Base-by-base conservation (phyloP, 805 yeast genomes). In the Priceomyces medius region DNA sequence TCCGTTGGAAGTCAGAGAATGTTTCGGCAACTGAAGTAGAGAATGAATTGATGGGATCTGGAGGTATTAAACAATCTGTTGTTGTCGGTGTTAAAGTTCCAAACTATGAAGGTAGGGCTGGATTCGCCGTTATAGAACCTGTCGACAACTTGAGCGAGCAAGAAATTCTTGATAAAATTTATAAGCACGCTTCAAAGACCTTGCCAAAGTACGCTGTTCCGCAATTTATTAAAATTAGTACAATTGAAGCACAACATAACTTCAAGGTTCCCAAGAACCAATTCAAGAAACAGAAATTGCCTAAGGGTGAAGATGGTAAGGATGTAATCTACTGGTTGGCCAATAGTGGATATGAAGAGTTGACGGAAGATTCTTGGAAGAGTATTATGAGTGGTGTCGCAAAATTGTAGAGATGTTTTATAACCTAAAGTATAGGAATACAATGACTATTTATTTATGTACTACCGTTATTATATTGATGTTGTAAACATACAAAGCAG, bases 1-100 rank as follows among this genome's bases (percentile, higher is more conserved):
- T 86, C 69, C 75, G 98, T 53, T 90, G 98, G 98, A 91, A 88
- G 66, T 85, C 95, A 2, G 98, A 90, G 66, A 90, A 90, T 61
- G 97, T 91, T 8, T 81, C 93, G 13, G 89, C 97, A 10, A 83
- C 90, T 24, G 97, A 90, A 66, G 97, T 90, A 29, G 97, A 91
- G 58, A 85, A 83, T 56, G 83, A 81, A 56, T 63, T 86, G 20
- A 73, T 77, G 63, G 69, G 70, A 5, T 64, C 73, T 4, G 55
- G 63, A 34, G 61, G 61, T 4, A 67, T 85, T 36, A 74, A 75
- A 45, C 88, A 84, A 46, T 79, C 83, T 9, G 89, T 88, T 35
- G 96, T 90, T 17, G 97, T 93, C 40, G 97, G 97, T 27, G 83
- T 85, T 3, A 76, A 76, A 56, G 83, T 90, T 7, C 93, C 91